These are phyloP conservation scores for Mucor plumbeus DNA, from an alignment of 371 early-diverging fungal genomes.

Conservation along the genomic window DNA sequence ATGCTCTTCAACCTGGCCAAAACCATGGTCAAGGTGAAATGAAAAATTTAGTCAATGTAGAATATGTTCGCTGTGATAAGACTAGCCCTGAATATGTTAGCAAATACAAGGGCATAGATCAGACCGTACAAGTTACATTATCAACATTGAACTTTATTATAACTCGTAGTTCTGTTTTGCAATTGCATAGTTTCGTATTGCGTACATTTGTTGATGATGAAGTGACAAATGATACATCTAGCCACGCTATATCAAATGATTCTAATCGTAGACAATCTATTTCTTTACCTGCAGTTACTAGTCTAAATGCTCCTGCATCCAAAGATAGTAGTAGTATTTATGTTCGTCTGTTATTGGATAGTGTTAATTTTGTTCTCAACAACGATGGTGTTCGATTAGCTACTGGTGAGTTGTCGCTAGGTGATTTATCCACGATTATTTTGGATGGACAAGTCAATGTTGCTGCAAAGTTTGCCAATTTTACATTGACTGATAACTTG, in stretches of 20 bases:
- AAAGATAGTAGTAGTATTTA: constrained; percentile 35
- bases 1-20: constrained; percentile 27
- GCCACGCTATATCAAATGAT: neutral
- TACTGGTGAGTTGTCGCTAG: constrained; percentile 74
- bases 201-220: constrained; percentile 76
- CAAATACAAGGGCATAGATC: constrained; percentile 81
- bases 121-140: constrained; percentile 82
- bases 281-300: neutral
- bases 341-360: constrained; percentile 78
- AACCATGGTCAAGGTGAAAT: constrained; percentile 28
- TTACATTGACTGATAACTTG: constrained; percentile 75
- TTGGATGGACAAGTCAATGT: constrained; percentile 67
- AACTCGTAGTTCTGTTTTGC: constrained; percentile 84
- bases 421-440: constrained; percentile 73
- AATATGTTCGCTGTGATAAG: constrained; percentile 74
- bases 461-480: constrained; percentile 85
- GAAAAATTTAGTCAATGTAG: constrained; percentile 72
- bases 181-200: constrained; percentile 85
- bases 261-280: neutral
- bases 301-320: neutral
- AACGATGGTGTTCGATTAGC: constrained; percentile 84
- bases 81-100: constrained; percentile 79
- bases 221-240: neutral
- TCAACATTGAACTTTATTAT: constrained; percentile 85
- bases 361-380: constrained; percentile 84